Conservation (phyloP, 495 filamentous ascomycete species). For the Aspergillus nidulans region DNA sequence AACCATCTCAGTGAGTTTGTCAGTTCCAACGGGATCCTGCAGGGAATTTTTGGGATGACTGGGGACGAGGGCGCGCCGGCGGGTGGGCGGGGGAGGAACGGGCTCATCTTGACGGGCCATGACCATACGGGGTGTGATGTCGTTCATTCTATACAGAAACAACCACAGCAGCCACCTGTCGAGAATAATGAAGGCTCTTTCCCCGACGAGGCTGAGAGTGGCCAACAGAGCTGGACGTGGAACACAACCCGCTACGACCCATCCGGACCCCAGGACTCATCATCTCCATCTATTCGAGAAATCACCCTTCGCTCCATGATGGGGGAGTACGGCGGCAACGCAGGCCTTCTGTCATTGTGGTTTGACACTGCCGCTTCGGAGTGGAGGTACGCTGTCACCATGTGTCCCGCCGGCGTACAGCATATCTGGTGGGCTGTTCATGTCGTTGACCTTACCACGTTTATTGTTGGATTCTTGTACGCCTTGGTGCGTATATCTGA, state of each 20-base stretch:
- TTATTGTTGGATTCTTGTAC: slow-evolving; percentile 18
- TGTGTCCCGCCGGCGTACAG: slow-evolving; percentile 75
- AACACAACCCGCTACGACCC: slow-evolving; percentile 26
- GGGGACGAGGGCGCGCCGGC: slow-evolving; percentile 48
- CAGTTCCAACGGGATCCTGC: slow-evolving; percentile 59
- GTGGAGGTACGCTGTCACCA: slow-evolving; percentile 77
- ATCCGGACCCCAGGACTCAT: background rate
- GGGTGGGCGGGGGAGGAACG: slow-evolving; percentile 58
- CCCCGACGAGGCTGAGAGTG: slow-evolving; percentile 18
- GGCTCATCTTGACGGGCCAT: slow-evolving; percentile 83
- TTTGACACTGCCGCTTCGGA: slow-evolving; percentile 62
- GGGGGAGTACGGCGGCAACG: slow-evolving; percentile 87
- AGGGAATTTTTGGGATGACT: slow-evolving; percentile 75
- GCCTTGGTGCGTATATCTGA: slow-evolving; percentile 1
- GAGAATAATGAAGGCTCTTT: background rate
- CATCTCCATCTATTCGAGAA: slow-evolving; percentile 59
- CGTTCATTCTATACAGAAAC: slow-evolving; percentile 69
- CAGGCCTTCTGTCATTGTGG: slow-evolving; percentile 82
- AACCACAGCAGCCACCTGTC: background rate
- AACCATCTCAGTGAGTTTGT: slow-evolving; percentile 75
- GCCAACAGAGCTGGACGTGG: slow-evolving; percentile 29
- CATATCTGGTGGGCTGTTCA: slow-evolving; percentile 95
- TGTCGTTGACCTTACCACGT: slow-evolving; percentile 58
- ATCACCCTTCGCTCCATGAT: slow-evolving; percentile 98
- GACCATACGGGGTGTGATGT: slow-evolving; percentile 93